These are phyloP conservation scores for Cicer pinnatifidum DNA, from an alignment of 306 rosid genomes.

Conservation along the genomic window DNA sequence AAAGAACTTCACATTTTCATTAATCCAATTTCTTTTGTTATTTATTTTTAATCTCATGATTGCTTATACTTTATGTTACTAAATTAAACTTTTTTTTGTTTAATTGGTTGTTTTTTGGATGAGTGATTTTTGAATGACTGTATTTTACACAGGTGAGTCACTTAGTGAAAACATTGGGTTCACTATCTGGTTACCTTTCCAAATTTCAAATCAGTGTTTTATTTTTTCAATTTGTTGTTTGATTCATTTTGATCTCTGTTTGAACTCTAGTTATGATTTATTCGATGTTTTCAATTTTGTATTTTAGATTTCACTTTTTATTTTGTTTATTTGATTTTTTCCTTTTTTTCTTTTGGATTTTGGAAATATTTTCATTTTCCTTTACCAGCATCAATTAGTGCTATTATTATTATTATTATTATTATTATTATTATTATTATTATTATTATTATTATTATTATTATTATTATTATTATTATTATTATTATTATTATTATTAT, in stretches of 20 bases:
- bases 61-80: no score
- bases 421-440: no score
- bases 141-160: constrained; percentile 58
- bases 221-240: not conserved
- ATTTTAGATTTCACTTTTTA: not conserved
- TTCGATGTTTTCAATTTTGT: not conserved
- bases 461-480: no score
- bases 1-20: no score
- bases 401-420: no score
- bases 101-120: not conserved
- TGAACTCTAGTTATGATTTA: not conserved
- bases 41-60: no score
- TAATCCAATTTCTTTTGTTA: no score
- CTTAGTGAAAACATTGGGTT: constrained; percentile 55
- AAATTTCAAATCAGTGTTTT: constrained; percentile 46
- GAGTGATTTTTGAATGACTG: no score
- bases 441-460: no score
- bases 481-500: no score
- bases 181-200: constrained; percentile 53
- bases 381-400: not conserved
- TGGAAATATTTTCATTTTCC: not conserved
- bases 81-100: no score
- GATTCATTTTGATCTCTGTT: not conserved
- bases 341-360: not conserved
- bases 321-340: not conserved